These are phyloP conservation scores for Backusella parvicylindrica DNA, from an alignment of 192 early-diverging fungal genomes.

Conservation along the genomic window DNA sequence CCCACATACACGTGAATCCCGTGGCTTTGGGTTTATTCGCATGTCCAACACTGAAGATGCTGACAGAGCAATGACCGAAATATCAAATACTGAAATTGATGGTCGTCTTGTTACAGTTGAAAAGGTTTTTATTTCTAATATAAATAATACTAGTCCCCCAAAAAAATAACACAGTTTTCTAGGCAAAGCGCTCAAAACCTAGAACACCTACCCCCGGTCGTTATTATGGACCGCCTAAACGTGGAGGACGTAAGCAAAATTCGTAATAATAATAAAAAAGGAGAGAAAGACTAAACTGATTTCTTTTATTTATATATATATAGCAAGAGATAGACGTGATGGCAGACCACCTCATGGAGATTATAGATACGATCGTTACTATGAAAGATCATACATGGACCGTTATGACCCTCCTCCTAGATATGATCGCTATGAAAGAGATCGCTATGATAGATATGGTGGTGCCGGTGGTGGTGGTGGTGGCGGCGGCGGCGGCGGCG, in stretches of 20 bases:
- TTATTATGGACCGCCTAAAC: conserved; percentile 73
- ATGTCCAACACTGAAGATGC: conserved; percentile 63
- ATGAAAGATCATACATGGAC: conserved; percentile 30
- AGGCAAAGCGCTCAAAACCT: conserved; percentile 66
- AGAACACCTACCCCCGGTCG: conserved; percentile 76
- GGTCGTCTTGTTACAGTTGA: conserved; percentile 81
- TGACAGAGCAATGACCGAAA: conserved; percentile 60
- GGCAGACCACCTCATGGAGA: conserved; percentile 27
- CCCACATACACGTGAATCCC: conserved; percentile 79
- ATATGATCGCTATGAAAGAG: conserved; percentile 30
- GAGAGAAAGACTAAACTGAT: not conserved
- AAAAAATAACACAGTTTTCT: not conserved
- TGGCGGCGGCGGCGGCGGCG: not conserved
- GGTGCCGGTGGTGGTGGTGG: not conserved
- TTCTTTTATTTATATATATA: not conserved
- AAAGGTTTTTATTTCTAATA: conserved; percentile 36
- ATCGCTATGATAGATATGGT: conserved; percentile 34
- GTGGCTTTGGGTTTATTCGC: conserved; percentile 88
- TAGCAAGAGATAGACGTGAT: conserved; percentile 1
- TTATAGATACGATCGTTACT: conserved; percentile 38
- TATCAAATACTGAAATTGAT: conserved; percentile 70
- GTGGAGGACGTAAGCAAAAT: conserved; percentile 42
- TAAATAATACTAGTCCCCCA: not conserved
- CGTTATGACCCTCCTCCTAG: conserved; percentile 17
- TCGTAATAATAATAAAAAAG: not conserved